These are phyloP conservation scores for Pyrenula massariospora DNA, from an alignment of 495 filamentous ascomycete species.

Conservation along the genomic window DNA sequence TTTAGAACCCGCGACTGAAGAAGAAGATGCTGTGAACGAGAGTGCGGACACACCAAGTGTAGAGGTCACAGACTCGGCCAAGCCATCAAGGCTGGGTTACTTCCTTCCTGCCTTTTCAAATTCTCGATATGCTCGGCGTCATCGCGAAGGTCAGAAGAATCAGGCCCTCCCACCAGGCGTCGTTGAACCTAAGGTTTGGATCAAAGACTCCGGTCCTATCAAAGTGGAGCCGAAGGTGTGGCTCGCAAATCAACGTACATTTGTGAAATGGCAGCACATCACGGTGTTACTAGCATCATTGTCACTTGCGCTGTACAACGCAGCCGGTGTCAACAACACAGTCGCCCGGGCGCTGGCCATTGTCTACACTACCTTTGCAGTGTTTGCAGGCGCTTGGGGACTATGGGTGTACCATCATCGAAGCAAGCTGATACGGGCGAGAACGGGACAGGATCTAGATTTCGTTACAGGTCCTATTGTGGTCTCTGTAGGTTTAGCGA, in stretches of 20 bases:
- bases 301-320: slow-evolving; percentile 77
- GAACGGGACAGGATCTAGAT: slow-evolving; percentile 89
- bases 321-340: slow-evolving; percentile 58
- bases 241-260: slow-evolving; percentile 96
- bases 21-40: slow-evolving; percentile 27
- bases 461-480: slow-evolving; percentile 73
- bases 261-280: slow-evolving; percentile 96
- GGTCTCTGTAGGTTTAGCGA: slow-evolving; percentile 65
- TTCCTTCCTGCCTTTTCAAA: slow-evolving; percentile 65
- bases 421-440: slow-evolving; percentile 62
- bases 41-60: slow-evolving; percentile 1
- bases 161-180: slow-evolving; percentile 67
- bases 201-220: slow-evolving; percentile 86
- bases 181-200: slow-evolving; percentile 65
- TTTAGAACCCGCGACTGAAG: slow-evolving; percentile 5
- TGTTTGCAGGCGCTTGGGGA: slow-evolving; percentile 79
- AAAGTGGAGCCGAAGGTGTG: slow-evolving; percentile 95
- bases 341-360: slow-evolving; percentile 65
- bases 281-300: slow-evolving; percentile 72
- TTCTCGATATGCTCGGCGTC: slow-evolving; percentile 53
- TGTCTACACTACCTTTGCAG: slow-evolving; percentile 69
- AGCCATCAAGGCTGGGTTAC: slow-evolving; percentile 33
- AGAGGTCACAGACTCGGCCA: slow-evolving; percentile 3
- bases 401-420: slow-evolving; percentile 70
- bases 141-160: slow-evolving; percentile 21